Conservation (phyloP, 192 early-diverging fungal species). For the Entomortierella parvispora region DNA sequence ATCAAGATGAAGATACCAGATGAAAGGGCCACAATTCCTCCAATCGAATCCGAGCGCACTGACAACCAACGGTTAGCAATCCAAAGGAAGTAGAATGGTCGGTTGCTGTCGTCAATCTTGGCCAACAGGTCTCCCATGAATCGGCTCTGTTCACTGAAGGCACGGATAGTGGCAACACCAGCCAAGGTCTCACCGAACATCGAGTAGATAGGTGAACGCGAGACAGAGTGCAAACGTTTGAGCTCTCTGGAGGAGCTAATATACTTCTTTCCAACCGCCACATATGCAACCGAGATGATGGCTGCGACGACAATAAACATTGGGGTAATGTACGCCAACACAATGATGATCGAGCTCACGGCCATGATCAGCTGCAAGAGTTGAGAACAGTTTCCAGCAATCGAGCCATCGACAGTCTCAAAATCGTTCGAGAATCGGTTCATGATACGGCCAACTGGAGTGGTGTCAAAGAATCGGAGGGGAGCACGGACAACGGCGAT, state of each 20-base stretch:
- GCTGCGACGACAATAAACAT: slow-evolving; percentile 66
- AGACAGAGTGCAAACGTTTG: slow-evolving; percentile 86
- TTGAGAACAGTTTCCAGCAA: slow-evolving; percentile 40
- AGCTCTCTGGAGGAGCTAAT: slow-evolving; percentile 85
- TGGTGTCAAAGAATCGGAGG: slow-evolving; percentile 83
- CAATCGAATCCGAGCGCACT: slow-evolving; percentile 75
- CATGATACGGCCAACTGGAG: slow-evolving; percentile 83
- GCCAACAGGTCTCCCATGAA: slow-evolving; percentile 69
- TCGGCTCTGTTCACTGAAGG: slow-evolving; percentile 73
- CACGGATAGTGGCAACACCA: slow-evolving; percentile 81
- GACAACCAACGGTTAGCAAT: slow-evolving; percentile 85
- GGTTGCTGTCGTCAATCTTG: slow-evolving; percentile 76
- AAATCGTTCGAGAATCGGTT: slow-evolving; percentile 89
- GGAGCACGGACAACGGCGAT: slow-evolving; percentile 67
- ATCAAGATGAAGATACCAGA: slow-evolving; percentile 72
- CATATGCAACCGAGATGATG: slow-evolving; percentile 62
- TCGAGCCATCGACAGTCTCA: slow-evolving; percentile 78
- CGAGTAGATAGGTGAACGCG: slow-evolving; percentile 81
- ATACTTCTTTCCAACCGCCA: slow-evolving; percentile 72
- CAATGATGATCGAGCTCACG: slow-evolving; percentile 59
- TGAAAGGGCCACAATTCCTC: slow-evolving; percentile 67
- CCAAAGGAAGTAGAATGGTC: slow-evolving; percentile 86
- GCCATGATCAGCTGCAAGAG: slow-evolving; percentile 56
- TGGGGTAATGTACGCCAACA: slow-evolving; percentile 69
- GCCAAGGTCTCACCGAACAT: slow-evolving; percentile 67